phyloP scores from a whole-genome alignment of 331 rosid species.

The Prunus yedoensis region DNA sequence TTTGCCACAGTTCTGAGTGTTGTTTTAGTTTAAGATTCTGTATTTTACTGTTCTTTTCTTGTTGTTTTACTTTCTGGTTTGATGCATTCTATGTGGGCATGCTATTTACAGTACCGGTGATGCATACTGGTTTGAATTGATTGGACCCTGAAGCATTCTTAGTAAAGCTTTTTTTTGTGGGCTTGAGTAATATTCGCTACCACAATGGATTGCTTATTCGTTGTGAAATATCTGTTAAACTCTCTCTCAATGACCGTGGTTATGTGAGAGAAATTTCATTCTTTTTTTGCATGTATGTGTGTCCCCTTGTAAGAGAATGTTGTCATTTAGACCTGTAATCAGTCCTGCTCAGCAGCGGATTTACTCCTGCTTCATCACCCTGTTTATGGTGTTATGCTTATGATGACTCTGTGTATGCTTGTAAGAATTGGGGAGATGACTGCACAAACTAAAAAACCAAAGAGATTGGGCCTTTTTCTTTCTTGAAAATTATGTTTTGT shows the following conservation, averaged over 20 bases:
- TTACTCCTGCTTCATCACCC: background rate
- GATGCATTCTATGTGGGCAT: background rate
- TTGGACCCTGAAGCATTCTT: background rate
- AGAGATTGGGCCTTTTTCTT: conserved; percentile 24
- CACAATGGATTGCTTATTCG: background rate
- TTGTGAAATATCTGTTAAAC: background rate
- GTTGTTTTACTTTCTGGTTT: background rate
- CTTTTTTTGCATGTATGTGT: background rate
- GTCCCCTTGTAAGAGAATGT: background rate
- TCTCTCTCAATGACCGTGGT: background rate
- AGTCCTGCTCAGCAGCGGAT: background rate
- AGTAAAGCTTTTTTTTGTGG: background rate
- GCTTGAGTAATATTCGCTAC: background rate
- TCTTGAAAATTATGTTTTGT: background rate
- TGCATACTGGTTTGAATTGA: background rate
- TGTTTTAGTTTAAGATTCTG: background rate
- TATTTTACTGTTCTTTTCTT: background rate
- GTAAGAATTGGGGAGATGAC: conserved; percentile 36
- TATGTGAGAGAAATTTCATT: background rate
- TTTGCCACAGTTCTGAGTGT: background rate
- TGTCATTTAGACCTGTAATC: background rate
- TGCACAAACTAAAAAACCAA: conserved; percentile 23
- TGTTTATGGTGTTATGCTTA: background rate
- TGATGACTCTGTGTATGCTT: conserved; percentile 37
- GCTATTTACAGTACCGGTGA: background rate